Percentiles rank a stretch among this genome's conserved stretches.
Evolutionary conservation across 2,329 filamentous ascomycete species (phyloP).

Genomic region (Aspergillus uvarum): DNA sequence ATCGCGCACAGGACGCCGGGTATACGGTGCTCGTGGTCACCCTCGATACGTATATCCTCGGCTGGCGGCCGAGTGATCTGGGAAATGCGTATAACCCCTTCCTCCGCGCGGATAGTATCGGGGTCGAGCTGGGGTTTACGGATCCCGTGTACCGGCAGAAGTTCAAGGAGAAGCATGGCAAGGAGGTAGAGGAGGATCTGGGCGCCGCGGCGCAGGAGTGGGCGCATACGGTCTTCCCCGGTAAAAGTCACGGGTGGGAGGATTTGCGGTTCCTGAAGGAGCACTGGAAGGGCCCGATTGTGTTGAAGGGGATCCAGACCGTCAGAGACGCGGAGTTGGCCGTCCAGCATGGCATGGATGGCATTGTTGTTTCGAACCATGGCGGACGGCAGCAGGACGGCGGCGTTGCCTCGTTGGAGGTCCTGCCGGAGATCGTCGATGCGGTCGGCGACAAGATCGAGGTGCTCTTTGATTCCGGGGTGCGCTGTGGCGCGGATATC

Average conservation of each 20-base stretch:
- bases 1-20: conserved; percentile 59
- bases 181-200: conserved; percentile 47
- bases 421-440: conserved; percentile 57
- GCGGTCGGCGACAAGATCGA: conserved; percentile 33
- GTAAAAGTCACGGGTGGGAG: conserved; percentile 58
- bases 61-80: conserved; percentile 67
- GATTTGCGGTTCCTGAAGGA: conserved; percentile 56
- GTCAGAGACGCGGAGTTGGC: conserved; percentile 48
- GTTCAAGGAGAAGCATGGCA: conserved; percentile 49
- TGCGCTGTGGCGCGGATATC: conserved; percentile 49
- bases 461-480: conserved; percentile 50
- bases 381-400: conserved; percentile 52
- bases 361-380: conserved; percentile 52
- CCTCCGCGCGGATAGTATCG: conserved; percentile 38
- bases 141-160: conserved; percentile 64
- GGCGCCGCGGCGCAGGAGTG: conserved; percentile 51
- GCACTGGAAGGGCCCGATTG: conserved; percentile 63
- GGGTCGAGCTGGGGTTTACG: conserved; percentile 61
- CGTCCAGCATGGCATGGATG: conserved; percentile 46
- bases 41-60: conserved; percentile 67
- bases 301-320: conserved; percentile 57
- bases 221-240: conserved; percentile 54
- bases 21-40: conserved; percentile 69
- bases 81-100: conserved; percentile 55
- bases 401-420: conserved; percentile 44